Base-by-base conservation (phyloP, 768 basidiomycete species). In the Agrocybe praecox region DNA sequence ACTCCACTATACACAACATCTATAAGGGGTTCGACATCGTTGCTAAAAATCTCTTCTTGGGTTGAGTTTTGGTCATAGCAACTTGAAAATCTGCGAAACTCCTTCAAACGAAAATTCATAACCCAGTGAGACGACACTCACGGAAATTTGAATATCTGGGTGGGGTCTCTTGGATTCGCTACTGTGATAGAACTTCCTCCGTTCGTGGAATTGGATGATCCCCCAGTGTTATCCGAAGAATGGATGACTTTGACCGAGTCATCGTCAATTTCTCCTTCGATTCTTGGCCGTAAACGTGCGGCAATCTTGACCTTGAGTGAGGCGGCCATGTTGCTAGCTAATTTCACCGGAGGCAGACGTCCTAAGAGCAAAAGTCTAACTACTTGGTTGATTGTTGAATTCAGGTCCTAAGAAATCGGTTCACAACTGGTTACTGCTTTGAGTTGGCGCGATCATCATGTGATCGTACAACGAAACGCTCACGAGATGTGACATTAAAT, bases 121-220 rank as follows among this genome's bases (percentile, higher is more conserved):
- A 52, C n/a, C 29, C 7, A 44, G 17, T 45, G 9, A 7, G 11
- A 21, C 21, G 45, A n/a, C 1, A 73, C 85, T 63, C 53, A 90
- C 88, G 86, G 88, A 66, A 92, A 93, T 58, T 86, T 88, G 70
- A 91, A 91, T n/a, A 89, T 69, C 67, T 91, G 87, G 19, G 76
- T 76, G 0, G 78, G 65, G 67, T 90, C 87, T 56, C 89, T 78
- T 0, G 89, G 90, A 66, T 92, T 92, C 24, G 81, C 74, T 6
- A 92, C 89, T 21, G 77, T 77, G 57, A 92, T 85, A 48, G 72
- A 80, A 43, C 81, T 82, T 40, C 73, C 70, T 24, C 72, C 74
- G 6, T 59, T 49, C 18, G 59, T 66, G 26, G 60, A 64, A 36
- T 57, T 66, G 12, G 67, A 61, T 33, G 70, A 71, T 51, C 68